Base-by-base conservation (phyloP, 495 filamentous ascomycete genomes). In the Staphylotrichum tortipilum region DNA sequence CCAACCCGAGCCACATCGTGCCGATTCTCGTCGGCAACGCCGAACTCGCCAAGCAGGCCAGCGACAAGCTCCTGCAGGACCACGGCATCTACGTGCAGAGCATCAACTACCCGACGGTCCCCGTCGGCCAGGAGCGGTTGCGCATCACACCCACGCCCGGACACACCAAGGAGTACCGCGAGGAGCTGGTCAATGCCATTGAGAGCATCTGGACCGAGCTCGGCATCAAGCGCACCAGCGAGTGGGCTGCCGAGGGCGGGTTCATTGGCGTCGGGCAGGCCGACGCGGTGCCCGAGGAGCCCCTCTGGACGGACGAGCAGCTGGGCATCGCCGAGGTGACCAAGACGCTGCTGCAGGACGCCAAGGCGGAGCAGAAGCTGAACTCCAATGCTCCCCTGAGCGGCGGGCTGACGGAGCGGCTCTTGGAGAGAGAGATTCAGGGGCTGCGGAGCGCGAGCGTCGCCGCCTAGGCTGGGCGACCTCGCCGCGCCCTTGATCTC, bases 21-120 rank as follows among this genome's bases (percentile, higher is more conserved):
- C 92, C 92, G 11, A 79, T 96, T 37, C 77, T 98, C 7, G 92
- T 98, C 37, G 92, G 92, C 28, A 88, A 91, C 59, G 92, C 94
- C 28, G 90, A 90, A 65, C 72, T 94, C n/a, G 92, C 92, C 37
- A 94, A 89, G 71, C 69, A 82, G 57, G 92, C 94, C 7, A 88
- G 82, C 23, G 92, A 98, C 64, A 78, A 89, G 62, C 81, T 95
- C 7, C 74, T 98, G 8, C 81, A 87, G 52, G 81, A 92, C 49
- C 83, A 92, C 68, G 80, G 80, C 39, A 97, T 98, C 67, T 97
- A 98, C 61, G 92, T 98, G 12, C 92, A 98, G 68, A 88, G 88
- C 49, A 97, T 98, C 77, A 98, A 98, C 71, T 98, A 97, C 69
- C 92, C 92, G 7, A 98, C 92, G 46, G 92, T 98, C 2, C 92